Percentiles rank a stretch among this genome's conserved stretches.
These are phyloP conservation scores for Trichoderma oligosporum DNA, from an alignment of 2,329 filamentous ascomycete species.

Conservation along the genomic window DNA sequence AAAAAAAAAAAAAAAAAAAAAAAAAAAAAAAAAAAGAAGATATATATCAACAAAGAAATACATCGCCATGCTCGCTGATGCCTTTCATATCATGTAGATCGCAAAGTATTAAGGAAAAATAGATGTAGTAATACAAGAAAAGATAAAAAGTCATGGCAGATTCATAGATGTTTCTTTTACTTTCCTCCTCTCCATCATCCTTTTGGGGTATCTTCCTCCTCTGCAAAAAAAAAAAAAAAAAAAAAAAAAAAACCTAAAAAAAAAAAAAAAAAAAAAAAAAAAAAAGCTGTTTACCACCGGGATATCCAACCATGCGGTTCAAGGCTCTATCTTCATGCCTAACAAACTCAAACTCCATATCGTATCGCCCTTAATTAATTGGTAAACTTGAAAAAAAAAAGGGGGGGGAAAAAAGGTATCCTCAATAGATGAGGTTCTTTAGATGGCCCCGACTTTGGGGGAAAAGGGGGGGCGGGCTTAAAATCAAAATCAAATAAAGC, in stretches of 20 bases:
- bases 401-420: neutral
- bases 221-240: too few relatives aligned
- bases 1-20: too few relatives aligned
- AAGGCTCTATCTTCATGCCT: neutral
- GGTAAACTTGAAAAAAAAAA: neutral
- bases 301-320: neutral
- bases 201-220: constrained; percentile 13
- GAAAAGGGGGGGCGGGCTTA: too few relatives aligned
- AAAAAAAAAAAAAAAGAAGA: neutral
- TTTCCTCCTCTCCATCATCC: constrained; percentile 5
- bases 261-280: too few relatives aligned
- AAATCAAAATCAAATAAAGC: too few relatives aligned
- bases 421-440: neutral
- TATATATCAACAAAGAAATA: constrained; percentile 1
- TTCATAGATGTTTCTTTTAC: neutral
- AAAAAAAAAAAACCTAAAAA: too few relatives aligned
- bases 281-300: neutral
- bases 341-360: neutral
- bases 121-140: neutral
- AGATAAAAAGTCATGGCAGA: constrained; percentile 8
- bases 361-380: neutral
- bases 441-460: too few relatives aligned
- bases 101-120: too few relatives aligned
- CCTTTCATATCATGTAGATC: constrained; percentile 1
- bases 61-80: neutral